Base-by-base conservation (phyloP, 2,329 filamentous ascomycete genomes). In the Tetracladium maxilliforme region DNA sequence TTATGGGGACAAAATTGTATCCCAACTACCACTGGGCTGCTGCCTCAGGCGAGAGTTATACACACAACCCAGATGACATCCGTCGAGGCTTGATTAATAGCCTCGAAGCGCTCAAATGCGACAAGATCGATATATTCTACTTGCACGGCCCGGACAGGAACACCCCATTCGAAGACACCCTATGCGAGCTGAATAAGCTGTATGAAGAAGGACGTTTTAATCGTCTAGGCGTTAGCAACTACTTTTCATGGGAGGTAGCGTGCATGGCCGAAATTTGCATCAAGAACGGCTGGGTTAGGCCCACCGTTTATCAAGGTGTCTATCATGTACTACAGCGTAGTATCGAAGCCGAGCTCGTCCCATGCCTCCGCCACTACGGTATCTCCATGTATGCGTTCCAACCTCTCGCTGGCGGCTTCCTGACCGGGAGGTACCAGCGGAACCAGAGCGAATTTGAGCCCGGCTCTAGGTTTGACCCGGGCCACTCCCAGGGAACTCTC, bases 371-470 rank as follows among this genome's bases (percentile, higher is more conserved):
- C 11, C 55, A 68, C 18, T 74, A 72, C 37, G 64, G 64, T 2
- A 55, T 76, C 19, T 58, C 70, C 22, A 56, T 75, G 21, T 69
- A 74, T 12, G 48, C 66, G 21, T 73, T 70, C 48, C 73, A 75
- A 34, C 70, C 69, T 1, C 49, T 71, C 16, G 68, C 67, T 4
- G 70, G 69, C 13, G 70, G 70, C 4, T 44, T 74, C 15, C 65
- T 74, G 41, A 61, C 57, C 10, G 69, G 68, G 20, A 70, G 70
- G 40, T 63, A 70, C 49, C 67, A 64, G 37, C 50, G 57, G 7
- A 45, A 49, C 10, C 61, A 70, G 16, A 44, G 25, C 6, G 17
- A 21, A 8, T 22, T 34, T 10, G 35, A 35, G 15, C 18, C 23
- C 1, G 34, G 33, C 2, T 32, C 32, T 1, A 21, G 40, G 12